A percentile compares a stretch with the other conserved stretches of the same genome.
phyloP scores from a whole-genome alignment of 1,139 yeast genomes.

The Spathaspora jeffriesii region DNA sequence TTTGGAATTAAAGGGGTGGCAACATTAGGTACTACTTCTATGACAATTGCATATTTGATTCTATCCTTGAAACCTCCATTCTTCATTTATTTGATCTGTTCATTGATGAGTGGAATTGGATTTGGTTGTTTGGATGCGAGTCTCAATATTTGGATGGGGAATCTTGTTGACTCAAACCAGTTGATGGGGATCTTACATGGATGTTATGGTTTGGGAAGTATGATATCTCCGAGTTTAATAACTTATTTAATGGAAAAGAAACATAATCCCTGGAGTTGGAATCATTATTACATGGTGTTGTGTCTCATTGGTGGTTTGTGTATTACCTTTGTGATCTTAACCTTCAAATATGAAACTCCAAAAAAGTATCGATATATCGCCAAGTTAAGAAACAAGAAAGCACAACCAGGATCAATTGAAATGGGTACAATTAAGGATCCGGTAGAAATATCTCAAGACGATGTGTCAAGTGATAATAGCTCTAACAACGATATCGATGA shows the following conservation, averaged over 20 bases:
- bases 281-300: slow-evolving; percentile 43
- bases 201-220: slow-evolving; percentile 67
- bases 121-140: slow-evolving; percentile 64
- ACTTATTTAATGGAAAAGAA: slow-evolving; percentile 38
- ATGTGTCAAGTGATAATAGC: slow-evolving; percentile 7
- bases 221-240: slow-evolving; percentile 63
- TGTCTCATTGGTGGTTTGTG: slow-evolving; percentile 24
- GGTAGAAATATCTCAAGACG: slow-evolving; percentile 12
- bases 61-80: slow-evolving; percentile 37
- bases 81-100: slow-evolving; percentile 31
- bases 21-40: slow-evolving; percentile 27
- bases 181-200: slow-evolving; percentile 69
- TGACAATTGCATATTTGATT: slow-evolving; percentile 31
- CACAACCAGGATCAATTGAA: slow-evolving; percentile 11
- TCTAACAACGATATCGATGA: slow-evolving; percentile 14
- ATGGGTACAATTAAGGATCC: slow-evolving; percentile 11
- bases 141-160: slow-evolving; percentile 60
- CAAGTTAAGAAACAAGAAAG: slow-evolving; percentile 10
- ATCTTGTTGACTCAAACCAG: slow-evolving; percentile 57
- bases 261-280: slow-evolving; percentile 47
- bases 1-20: slow-evolving; percentile 43
- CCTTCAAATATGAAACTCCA: slow-evolving; percentile 56
- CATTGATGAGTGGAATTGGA: slow-evolving; percentile 54
- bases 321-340: slow-evolving; percentile 18
- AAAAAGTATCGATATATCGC: slow-evolving; percentile 48